Conservation (phyloP, 371 early-diverging fungal genomes). For the Rhizopus microsporus region DNA sequence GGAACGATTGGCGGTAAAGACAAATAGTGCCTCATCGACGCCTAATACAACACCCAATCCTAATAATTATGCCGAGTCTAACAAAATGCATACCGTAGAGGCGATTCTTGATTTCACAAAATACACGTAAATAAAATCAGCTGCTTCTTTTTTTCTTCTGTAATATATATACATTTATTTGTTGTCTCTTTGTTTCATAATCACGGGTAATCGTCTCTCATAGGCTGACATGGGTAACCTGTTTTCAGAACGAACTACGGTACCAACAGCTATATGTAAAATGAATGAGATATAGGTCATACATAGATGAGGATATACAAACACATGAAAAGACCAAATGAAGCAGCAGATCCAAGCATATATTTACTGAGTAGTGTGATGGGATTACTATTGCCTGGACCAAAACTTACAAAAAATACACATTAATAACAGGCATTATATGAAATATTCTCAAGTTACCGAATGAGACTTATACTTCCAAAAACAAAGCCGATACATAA, state of each 20-base stretch:
- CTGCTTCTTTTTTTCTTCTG: background rate
- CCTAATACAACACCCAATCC: conserved; percentile 8
- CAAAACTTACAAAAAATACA: conserved; percentile 33
- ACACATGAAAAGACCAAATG: conserved; percentile 61
- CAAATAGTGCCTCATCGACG: conserved; percentile 12
- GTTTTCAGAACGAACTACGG: conserved; percentile 73
- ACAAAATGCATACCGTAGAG: conserved; percentile 42
- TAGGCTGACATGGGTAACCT: conserved; percentile 12
- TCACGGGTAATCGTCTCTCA: conserved; percentile 18
- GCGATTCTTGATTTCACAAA: conserved; percentile 62
- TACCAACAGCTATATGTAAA: conserved; percentile 72
- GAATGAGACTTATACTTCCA: conserved; percentile 68
- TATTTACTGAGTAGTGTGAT: conserved; percentile 50
- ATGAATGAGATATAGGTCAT: conserved; percentile 18
- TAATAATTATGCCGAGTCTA: conserved; percentile 9
- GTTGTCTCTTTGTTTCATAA: conserved; percentile 9
- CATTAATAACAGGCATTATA: background rate
- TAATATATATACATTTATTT: conserved; percentile 4
- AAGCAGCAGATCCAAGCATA: conserved; percentile 57
- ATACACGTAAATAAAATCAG: conserved; percentile 43
- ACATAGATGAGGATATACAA: conserved; percentile 8
- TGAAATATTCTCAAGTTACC: conserved; percentile 45
- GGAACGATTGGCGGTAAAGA: conserved; percentile 41
- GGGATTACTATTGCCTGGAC: conserved; percentile 45
- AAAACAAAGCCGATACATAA: conserved; percentile 82